A percentile compares a stretch with the other conserved stretches of the same genome.
Conservation (phyloP, 164 flowering plant species). For the Stephania japonica region DNA sequence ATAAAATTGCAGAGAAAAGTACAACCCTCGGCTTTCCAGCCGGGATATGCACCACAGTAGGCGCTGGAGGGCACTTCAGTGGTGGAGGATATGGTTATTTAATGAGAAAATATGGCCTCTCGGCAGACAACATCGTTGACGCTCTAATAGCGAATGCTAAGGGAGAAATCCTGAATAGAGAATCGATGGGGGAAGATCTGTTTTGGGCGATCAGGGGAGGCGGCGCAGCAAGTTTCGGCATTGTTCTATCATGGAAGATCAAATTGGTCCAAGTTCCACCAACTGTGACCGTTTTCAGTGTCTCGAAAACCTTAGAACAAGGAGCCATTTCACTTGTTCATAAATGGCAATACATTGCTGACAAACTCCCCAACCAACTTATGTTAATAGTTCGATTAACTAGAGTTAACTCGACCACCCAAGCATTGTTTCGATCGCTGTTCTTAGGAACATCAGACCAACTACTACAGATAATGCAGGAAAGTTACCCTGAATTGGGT, state of each 20-base stretch:
- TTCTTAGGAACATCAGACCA: not conserved
- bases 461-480: not conserved
- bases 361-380: conserved; percentile 21
- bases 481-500: conserved; percentile 10
- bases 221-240: conserved; percentile 15
- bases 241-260: conserved; percentile 36
- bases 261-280: conserved; percentile 28
- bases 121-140: conserved; percentile 38
- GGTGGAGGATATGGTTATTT: conserved; percentile 24
- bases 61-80: conserved; percentile 32
- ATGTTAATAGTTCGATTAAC: not conserved
- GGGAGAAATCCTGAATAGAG: conserved; percentile 30
- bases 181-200: conserved; percentile 5
- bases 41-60: conserved; percentile 38
- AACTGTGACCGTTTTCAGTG: conserved; percentile 31
- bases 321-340: conserved; percentile 23
- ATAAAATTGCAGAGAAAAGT: conserved; percentile 31
- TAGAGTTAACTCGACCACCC: not conserved
- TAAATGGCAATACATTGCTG: conserved; percentile 32
- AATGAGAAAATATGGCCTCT: conserved; percentile 44
- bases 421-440: not conserved
- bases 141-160: conserved; percentile 31
- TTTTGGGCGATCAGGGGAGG: not conserved
- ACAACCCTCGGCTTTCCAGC: conserved; percentile 35
- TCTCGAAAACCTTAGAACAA: conserved; percentile 23